These are phyloP conservation scores for Citrullus colocynthis DNA, from an alignment of 306 rosid species.

Conservation along the genomic window DNA sequence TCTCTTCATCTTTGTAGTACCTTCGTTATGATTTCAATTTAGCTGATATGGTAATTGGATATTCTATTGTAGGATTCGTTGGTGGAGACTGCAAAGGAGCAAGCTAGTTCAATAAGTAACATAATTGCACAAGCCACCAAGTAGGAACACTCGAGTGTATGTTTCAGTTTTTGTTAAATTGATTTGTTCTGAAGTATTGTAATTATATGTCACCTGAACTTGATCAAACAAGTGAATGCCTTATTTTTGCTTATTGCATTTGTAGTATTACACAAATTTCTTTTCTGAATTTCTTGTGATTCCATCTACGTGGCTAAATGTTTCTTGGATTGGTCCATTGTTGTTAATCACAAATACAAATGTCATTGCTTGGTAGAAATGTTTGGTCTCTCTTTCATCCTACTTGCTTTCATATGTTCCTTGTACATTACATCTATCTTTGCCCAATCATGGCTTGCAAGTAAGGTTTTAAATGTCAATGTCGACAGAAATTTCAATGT, in stretches of 20 bases:
- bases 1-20: neutral
- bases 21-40: neutral
- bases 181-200: neutral
- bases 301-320: neutral
- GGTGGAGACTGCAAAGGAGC: slow-evolving; percentile 93
- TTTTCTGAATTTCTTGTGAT: neutral
- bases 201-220: neutral
- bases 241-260: neutral
- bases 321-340: neutral
- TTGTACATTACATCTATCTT: neutral
- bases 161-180: slow-evolving; percentile 5
- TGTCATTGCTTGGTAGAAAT: neutral
- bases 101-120: slow-evolving; percentile 71
- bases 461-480: too few species aligned
- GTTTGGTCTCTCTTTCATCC: neutral
- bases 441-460: neutral
- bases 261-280: neutral
- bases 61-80: slow-evolving; percentile 54
- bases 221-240: neutral
- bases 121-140: slow-evolving; percentile 79
- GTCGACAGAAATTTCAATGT: too few species aligned
- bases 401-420: neutral
- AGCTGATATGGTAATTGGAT: slow-evolving; percentile 1
- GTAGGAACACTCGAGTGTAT: slow-evolving; percentile 9
- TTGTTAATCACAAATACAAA: neutral